A percentile compares a stretch with the other conserved stretches of the same genome.
phyloP scores from a whole-genome alignment of 371 early-diverging fungal genomes.

The Mucor indicus region DNA sequence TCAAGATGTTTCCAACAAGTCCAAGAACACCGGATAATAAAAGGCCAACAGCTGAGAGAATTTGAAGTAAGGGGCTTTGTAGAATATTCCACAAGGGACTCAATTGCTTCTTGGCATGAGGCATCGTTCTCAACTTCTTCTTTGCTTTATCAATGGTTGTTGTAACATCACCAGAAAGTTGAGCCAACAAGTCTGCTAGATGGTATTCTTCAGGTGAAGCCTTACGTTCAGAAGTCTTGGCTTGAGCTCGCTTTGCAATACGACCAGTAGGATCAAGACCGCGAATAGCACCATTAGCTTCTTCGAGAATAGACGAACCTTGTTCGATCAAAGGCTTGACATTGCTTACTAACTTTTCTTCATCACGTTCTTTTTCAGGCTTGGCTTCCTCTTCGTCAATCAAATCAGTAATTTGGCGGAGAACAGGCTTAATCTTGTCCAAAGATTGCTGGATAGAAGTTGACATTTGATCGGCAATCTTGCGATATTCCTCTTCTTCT shows the following conservation, averaged over 20 bases:
- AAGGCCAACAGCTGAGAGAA: slow-evolving; percentile 30
- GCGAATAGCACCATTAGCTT: slow-evolving; percentile 29
- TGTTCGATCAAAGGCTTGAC: slow-evolving; percentile 31
- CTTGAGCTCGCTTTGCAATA: slow-evolving; percentile 27
- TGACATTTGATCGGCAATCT: slow-evolving; percentile 22
- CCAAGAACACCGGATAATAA: slow-evolving; percentile 30
- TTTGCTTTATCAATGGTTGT: slow-evolving; percentile 31
- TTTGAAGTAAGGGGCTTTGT: slow-evolving; percentile 29
- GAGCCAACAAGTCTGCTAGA: slow-evolving; percentile 23
- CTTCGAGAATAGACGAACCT: slow-evolving; percentile 24
- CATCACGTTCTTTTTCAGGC: slow-evolving; percentile 24
- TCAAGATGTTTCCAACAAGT: slow-evolving; percentile 27
- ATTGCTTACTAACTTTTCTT: slow-evolving; percentile 24
- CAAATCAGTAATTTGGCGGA: slow-evolving; percentile 22
- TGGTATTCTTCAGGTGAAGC: slow-evolving; percentile 27
- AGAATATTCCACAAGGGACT: slow-evolving; percentile 27
- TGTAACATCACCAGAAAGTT: slow-evolving; percentile 27
- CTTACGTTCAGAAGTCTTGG: slow-evolving; percentile 17
- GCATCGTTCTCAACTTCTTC: slow-evolving; percentile 30
- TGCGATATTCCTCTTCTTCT: slow-evolving; percentile 22
- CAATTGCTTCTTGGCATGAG: slow-evolving; percentile 26
- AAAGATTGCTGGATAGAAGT: slow-evolving; percentile 20
- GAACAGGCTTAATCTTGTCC: slow-evolving; percentile 24
- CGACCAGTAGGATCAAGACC: slow-evolving; percentile 26
- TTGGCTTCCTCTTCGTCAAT: slow-evolving; percentile 30